Base-by-base conservation (phyloP, 2,329 filamentous ascomycete genomes). In the Penicillium rolfsii region DNA sequence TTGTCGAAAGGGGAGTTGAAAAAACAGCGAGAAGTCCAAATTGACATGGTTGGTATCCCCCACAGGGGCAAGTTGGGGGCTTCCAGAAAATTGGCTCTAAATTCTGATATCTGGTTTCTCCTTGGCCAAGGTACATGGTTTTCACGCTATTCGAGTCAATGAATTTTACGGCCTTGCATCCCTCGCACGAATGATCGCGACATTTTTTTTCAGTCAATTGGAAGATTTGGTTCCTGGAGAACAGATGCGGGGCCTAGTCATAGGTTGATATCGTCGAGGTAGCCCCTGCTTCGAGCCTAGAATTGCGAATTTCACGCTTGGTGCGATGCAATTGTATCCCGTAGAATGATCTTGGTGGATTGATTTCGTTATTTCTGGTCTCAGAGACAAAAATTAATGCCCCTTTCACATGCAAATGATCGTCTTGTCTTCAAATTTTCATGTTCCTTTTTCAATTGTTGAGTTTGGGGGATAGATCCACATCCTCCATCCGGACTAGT, bases 401-500 rank as follows among this genome's bases (percentile, higher is more conserved):
- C 40, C 52, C 52, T 54, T 33, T 54, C 35, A 30, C 52, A 33
- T 41, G 52, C 19, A 4, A 43, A 30, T 54, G 36, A 40, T 56
- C 38, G 16, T 55, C 19, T 4, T 24, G 14, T 40, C 50, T 35
- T 26, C 24, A 38, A 38, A 41, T 53, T 53, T 53, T 40, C 30
- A 5, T 36, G 11, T n/a, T 53, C 35, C 35, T 33, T 36, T 60
- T 56, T 40, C 50, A 55, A 57, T 62, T 59, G 60, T 62, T 62
- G 60, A 59, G 57, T 40, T 35, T 19, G 45, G 58, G 55, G 41
- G 7, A 52, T 30, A 46, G 58, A 46, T 43, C 43, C 55, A 41
- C 49, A 55, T 38, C 8, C 62, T 56, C 19, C 50, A 59, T 64
- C 22, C 9, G 62, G 62, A 54, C 35, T 64, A 64, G 62, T 30